Evolutionary conservation across 148 eudicot genomes (phyloP).

Genomic region (Cornus suecica): DNA sequence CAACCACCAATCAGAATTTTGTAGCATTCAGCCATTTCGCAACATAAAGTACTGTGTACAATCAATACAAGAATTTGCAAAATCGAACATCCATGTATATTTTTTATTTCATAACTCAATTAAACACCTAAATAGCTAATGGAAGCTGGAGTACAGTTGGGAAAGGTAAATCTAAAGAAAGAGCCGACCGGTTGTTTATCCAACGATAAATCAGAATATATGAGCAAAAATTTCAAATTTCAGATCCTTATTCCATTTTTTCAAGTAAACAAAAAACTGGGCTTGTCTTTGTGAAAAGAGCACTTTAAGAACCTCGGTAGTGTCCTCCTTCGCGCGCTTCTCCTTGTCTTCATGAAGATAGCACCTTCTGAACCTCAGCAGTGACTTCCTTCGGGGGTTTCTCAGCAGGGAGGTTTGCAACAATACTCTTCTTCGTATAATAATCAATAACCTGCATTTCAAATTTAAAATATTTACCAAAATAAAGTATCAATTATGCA

Average conservation of each 20-base stretch:
- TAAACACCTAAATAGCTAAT: background rate
- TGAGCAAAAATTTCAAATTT: background rate
- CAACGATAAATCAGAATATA: background rate
- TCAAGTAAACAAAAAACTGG: background rate
- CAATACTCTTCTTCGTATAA: slow-evolving; percentile 51
- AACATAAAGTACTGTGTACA: background rate
- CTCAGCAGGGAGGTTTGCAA: slow-evolving; percentile 69
- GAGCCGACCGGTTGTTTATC: no score
- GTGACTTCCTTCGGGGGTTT: background rate
- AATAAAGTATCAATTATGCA: background rate
- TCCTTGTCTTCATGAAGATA: background rate
- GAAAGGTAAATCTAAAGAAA: no score
- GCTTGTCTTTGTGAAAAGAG: no score
- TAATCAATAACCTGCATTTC: slow-evolving; percentile 45
- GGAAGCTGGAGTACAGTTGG: no score
- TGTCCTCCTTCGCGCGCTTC: no score
- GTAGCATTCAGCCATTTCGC: background rate
- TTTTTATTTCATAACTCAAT: background rate
- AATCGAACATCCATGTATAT: background rate
- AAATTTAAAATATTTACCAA: background rate
- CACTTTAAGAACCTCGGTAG: no score
- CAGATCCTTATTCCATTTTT: background rate
- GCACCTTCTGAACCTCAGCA: background rate
- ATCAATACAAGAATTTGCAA: background rate
- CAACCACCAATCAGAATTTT: no score